Evolutionary conservation across 441 rosid species (phyloP), one percentile per base, ranked within the genome.

Genomic region (Pelargonium australe): DNA sequence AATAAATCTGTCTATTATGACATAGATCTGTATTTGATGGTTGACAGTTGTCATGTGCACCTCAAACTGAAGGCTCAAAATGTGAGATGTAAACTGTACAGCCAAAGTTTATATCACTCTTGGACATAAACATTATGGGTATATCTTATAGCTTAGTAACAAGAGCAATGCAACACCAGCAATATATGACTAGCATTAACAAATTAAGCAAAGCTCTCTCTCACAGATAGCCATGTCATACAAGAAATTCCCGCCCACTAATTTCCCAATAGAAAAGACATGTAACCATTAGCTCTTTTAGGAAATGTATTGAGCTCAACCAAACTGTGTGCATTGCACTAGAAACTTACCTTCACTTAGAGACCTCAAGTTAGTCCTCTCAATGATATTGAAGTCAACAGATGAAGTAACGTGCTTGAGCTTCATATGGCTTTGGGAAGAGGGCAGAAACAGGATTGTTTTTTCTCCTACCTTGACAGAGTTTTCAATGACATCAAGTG

Each of bases 401-500:
- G 85, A 84, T 20, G 83, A 77, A 80, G 88, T 81, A 72, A 84
- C 63, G 75, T 76, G 79, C 69, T 77, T 80, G 68, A 84, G 78
- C 73, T 81, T 80, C 72, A 79, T 58, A 65, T 78, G 66, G 75
- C 78, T 74, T 60, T 80, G 83, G 71, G 80, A 78, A 60, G 85
- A 85, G 70, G 96, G 92, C 83, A 86, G 67, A 65, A 78, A 75
- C 70, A 92, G 80, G 71, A 87, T 65, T 28, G 83, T 81, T 66
- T 72, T 82, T 63, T 90, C 85, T 51, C 91, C 96, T 81, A 90
- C 82, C 79, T 82, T 84, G 66, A 86, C 83, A 66, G 90, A 83
- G 78, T 81, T 80, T 63, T 83, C 86, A 68, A 75, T 79, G 70
- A 87, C 87, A 64, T 88, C 87, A 68, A 62, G 34, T 64, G 67